Conservation (phyloP, 2,329 filamentous ascomycete genomes). For the Phymatotrichopsis omnivora region DNA sequence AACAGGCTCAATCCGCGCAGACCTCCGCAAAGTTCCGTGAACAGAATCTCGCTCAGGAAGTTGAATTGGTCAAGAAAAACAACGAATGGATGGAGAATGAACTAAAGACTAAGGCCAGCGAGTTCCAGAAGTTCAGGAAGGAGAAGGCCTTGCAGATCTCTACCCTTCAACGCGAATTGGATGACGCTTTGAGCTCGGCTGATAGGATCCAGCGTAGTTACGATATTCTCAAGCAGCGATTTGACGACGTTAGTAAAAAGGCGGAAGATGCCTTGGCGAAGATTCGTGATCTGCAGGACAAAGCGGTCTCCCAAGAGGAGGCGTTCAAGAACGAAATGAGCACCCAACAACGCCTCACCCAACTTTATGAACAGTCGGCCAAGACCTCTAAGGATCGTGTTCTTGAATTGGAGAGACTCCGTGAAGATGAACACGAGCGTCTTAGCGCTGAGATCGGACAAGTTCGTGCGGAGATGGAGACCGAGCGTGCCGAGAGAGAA, state of each 20-base stretch:
- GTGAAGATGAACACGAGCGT: conserved; percentile 46
- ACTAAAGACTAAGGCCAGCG: conserved; percentile 77
- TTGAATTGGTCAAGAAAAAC: conserved; percentile 78
- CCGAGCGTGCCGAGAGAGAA: conserved; percentile 50
- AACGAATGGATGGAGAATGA: conserved; percentile 90
- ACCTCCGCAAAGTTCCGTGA: conserved; percentile 82
- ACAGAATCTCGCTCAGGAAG: conserved; percentile 78
- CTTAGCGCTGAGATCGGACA: conserved; percentile 47
- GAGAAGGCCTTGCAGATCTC: conserved; percentile 86
- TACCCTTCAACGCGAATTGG: conserved; percentile 76
- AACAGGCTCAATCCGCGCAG: conserved; percentile 67
- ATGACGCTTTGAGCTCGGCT: conserved; percentile 67
- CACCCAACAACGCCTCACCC: conserved; percentile 66
- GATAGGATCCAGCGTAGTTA: conserved; percentile 35
- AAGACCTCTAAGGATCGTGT: conserved; percentile 54
- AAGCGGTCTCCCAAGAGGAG: conserved; percentile 70
- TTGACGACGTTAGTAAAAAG: conserved; percentile 77
- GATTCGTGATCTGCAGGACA: conserved; percentile 76
- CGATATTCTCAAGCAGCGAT: conserved; percentile 61
- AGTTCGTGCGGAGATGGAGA: conserved; percentile 45
- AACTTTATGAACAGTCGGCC: conserved; percentile 68
- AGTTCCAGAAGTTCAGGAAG: conserved; percentile 82
- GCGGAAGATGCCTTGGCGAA: conserved; percentile 72
- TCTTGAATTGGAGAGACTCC: conserved; percentile 40
- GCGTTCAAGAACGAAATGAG: conserved; percentile 80